Base-by-base conservation (phyloP, 495 filamentous ascomycete species). In the Copromyces sp. region DNA sequence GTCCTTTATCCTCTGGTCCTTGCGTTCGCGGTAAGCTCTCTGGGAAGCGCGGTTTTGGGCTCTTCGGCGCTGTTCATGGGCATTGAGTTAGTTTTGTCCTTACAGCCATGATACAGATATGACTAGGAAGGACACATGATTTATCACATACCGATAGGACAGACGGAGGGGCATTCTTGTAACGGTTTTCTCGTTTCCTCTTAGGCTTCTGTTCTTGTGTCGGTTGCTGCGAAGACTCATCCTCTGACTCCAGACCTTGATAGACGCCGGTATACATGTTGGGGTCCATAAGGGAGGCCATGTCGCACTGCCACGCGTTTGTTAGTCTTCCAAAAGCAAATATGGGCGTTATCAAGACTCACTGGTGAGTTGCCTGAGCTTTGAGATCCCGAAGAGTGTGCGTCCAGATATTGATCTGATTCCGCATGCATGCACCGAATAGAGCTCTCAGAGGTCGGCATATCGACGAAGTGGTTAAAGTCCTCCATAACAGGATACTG, bases 11-110 rank as follows among this genome's bases (percentile, higher is more conserved):
- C 92, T 89, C 53, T 91, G 88, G 77, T 95, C 93, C 80, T 95
- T 95, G 72, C 93, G 88, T 81, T 94, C 92, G 68, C 93, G 91
- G 75, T 94, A 95, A 39, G 92, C 92, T 76, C 92, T 85, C 80
- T 95, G 93, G 4, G 87, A 88, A 72, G 85, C 86, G 61, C 87
- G 83, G 74, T 89, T 89, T 77, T 89, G 87, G 24, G 86, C 87
- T 75, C 87, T 82, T 71, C 87, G 84, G 17, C 87, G 82, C 87
- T 89, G 76, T 41, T 69, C 61, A 45, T 20, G 40, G 16, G 14
- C n/a, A 38, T 7, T 68, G 20, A 12, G 69, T 71, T 20, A 61
- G 61, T 59, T 45, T 32, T 37, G 35, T 32, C 14, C 24, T 17
- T 14, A 32, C 24, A 29, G 47, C 11, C 24, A 29, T 29, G 16